Evolutionary conservation across 2,329 filamentous ascomycete genomes (phyloP), one percentile per base, ranked within the genome.

Genomic region (Dactylonectria estremocensis): DNA sequence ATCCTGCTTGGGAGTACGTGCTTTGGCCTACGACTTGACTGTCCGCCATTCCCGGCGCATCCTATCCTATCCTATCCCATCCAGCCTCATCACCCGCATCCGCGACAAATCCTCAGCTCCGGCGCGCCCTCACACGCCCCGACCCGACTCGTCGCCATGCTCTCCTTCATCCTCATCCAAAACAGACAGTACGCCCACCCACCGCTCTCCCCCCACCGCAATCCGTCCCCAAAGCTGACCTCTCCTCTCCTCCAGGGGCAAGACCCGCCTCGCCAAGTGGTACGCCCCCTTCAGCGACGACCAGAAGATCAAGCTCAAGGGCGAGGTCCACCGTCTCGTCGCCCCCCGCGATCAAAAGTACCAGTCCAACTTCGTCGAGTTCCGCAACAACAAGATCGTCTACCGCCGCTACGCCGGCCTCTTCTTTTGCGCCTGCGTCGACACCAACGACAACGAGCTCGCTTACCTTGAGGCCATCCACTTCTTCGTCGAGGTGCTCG

Each of bases 331-430:
- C 87, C 95, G 96, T 70, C 94, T 99, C 74, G 95, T 99, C 69
- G 96, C 96, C 0, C 96, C 96, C 7, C 93, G 96, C 79, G 96
- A 99, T 83, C 96, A 99, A 81, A 99, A 99, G 81, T 97, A 99
- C 87, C 96, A 99, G 82, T 97, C 95, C 84, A 99, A 99, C 86
- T 99, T 99, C 79, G 96, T 99, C 87, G 96, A 99, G 84, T 92
- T 93, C 85, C 93, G 94, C 73, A 93, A 95, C 83, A 95, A 95
- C 80, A 98, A 98, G 86, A 93, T 99, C 76, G 94, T 99, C 61
- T 99, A 99, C 86, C 92, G 97, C 50, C 93, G 96, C 70, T 99
- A 99, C 83, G 96, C 96, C 0, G 96, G 96, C 0, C 90, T 99
- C 66, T 99, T 99, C 89, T 99, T 99, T 87, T 99, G 96, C 86